Evolutionary conservation across 2,329 filamentous ascomycete genomes (phyloP), one percentile per base, ranked within the genome.

Genomic region (Cladorrhinum sp.): DNA sequence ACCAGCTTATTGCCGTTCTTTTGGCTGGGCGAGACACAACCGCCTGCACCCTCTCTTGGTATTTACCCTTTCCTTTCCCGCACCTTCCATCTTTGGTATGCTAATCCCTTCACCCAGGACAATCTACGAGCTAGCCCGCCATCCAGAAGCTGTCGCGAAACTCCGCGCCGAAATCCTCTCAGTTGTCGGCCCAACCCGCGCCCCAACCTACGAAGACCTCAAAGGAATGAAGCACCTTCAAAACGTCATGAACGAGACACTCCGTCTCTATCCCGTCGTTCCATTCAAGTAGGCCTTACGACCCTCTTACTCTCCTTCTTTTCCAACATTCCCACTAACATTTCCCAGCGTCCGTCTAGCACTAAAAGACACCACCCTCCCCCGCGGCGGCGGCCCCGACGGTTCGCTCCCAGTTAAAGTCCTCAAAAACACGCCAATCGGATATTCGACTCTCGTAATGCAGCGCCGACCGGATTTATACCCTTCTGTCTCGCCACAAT

Each of bases 11-110:
- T 16, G 87, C 89, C 50, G 84, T 96, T 10, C 83, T 97, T 2
- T 83, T 97, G 16, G 93, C 93, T 1, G 92, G 91, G 12, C 84
- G 90, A 42, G 93, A 97, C 74, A 96, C 93, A 14, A 97, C 93
- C 0, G 92, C 92, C 28, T 85, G 82, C 16, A 92, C 90, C 0
- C 81, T 97, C 0, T 89, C 87, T 0, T 96, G 92, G 88, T 42
- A 42, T 10, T 7, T 16, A 16, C 3, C n/a, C 12, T 10, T 42
- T 8, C 36, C n/a, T 42, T 42, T 10, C 3, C n/a, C 12, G n/a
- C n/a, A 16, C 7, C 12, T n/a, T 10, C 36, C 36, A 14, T 42
- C 3, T 16, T 42, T 42, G 4, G 10, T 42, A 4, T 42, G 36
- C 36, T 42, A 42, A 42, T n/a, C 36, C 36, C 36, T 5, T n/a